phyloP scores from a whole-genome alignment of 805 yeast species.

The Lipomyces kockii region DNA sequence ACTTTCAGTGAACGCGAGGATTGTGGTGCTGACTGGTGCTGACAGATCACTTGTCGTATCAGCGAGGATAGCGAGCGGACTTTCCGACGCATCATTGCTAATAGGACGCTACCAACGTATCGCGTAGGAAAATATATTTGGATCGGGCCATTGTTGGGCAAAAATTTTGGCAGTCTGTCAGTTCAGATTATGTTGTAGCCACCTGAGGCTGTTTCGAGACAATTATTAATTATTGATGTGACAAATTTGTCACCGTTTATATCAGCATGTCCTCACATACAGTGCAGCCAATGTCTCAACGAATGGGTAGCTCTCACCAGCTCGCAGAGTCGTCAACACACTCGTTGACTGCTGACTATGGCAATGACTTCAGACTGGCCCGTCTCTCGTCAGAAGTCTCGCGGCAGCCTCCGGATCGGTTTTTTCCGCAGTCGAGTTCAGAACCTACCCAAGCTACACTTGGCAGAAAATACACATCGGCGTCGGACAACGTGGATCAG shows the following conservation, averaged over 20 bases:
- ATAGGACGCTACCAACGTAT: too few relatives aligned
- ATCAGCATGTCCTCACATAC: not conserved
- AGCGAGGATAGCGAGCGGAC: too few relatives aligned
- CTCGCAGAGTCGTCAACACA: not conserved
- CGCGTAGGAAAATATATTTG: too few relatives aligned
- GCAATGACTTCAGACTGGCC: constrained; percentile 2
- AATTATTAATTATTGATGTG: not conserved
- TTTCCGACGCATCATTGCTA: too few relatives aligned
- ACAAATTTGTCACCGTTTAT: not conserved
- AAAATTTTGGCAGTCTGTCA: too few relatives aligned
- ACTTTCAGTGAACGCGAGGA: too few relatives aligned
- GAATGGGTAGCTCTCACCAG: not conserved
- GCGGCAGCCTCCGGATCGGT: not conserved
- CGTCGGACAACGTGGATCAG: not conserved
- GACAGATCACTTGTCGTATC: too few relatives aligned
- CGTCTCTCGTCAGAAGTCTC: constrained; percentile 2
- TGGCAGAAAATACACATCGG: not conserved
- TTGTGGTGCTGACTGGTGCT: too few relatives aligned
- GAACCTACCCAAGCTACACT: not conserved
- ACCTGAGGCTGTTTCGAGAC: too few relatives aligned
- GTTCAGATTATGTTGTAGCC: too few relatives aligned
- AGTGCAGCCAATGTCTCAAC: not conserved
- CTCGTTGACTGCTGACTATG: not conserved
- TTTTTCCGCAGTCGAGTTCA: not conserved
- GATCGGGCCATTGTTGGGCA: too few relatives aligned